Base-by-base conservation (phyloP, 2,329 filamentous ascomycete species). In the Rhynchosporium agropyri region DNA sequence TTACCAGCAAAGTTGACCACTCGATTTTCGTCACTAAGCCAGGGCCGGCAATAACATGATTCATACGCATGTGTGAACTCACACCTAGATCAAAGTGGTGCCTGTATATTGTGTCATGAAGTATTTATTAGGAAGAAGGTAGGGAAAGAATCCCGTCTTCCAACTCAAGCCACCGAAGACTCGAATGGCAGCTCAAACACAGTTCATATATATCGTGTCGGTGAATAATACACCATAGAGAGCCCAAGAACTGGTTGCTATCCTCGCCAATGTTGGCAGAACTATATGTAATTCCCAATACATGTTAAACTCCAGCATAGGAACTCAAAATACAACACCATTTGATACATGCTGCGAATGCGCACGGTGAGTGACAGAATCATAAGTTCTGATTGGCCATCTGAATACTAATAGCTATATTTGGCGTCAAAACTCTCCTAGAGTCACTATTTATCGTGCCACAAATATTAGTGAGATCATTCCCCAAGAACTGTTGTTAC, bases 241-340 rank as follows among this genome's bases (percentile, higher is more conserved):
- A 56, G 51, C 62, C 10, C 54, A 55, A 38, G 56, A 62, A 15
- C 60, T 60, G 26, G 57, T 65, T 20, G 63, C 46, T 40, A 65
- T 54, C 28, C 63, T 65, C 42, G 46, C 57, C 38, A 15, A 58
- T 28, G 62, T 46, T 46, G 28, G 31, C 12, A 33, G 2, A 29
- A 15, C n/a, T 38, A 6, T 4, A 20, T 40, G 13, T n/a, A 15
- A 38, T 33, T 29, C 20, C 20, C 13, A 12, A 31, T 5, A 26
- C 7, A 49, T 8, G 28, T 26, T 49, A 13, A 49, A 31, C 6
- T 31, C 3, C 8, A 3, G 2, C 20, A 15, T 6, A 61, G 58
- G 45, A 54, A 8, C 28, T 61, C 1, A 46, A 20, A 51, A 13
- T 42, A 6, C n/a, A 57, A 13, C 58, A 57, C 57, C 60, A 65